A percentile compares a stretch with the other conserved stretches of the same genome.
These are phyloP conservation scores for Candida nonsorbophila DNA, from an alignment of 805 yeast genomes.

Conservation along the genomic window DNA sequence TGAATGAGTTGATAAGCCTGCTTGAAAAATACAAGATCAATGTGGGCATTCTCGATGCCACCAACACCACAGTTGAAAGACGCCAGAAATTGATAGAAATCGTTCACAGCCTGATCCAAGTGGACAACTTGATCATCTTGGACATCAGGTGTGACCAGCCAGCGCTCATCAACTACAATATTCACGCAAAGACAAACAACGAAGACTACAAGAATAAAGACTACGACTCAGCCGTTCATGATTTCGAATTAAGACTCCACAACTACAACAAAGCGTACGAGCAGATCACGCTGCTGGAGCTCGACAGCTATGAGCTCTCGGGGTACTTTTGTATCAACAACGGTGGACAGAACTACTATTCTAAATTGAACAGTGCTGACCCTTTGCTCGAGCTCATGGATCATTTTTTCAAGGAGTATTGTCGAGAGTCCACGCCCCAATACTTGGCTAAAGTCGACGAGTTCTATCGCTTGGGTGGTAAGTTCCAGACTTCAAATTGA, in stretches of 20 bases:
- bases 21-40: constrained; percentile 18
- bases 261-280: constrained; percentile 41
- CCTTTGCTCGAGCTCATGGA: constrained; percentile 5
- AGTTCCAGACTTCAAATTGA: too few species aligned
- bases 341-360: constrained; percentile 17
- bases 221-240: constrained; percentile 48
- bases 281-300: constrained; percentile 21
- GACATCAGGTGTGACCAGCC: constrained; percentile 57
- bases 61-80: constrained; percentile 34
- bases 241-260: constrained; percentile 53
- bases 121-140: constrained; percentile 43
- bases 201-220: constrained; percentile 54
- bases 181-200: constrained; percentile 58
- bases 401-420: constrained; percentile 11
- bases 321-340: constrained; percentile 20
- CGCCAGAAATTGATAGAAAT: constrained; percentile 24
- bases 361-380: constrained; percentile 6
- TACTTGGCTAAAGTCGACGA: too few species aligned
- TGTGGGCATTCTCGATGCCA: constrained; percentile 40
- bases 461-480: too few species aligned
- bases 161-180: constrained; percentile 51
- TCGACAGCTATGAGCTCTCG: constrained; percentile 12
- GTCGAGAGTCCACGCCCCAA: too few species aligned
- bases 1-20: constrained; percentile 25
- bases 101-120: constrained; percentile 10